Conservation (phyloP, 441 rosid genomes). For the Erodium texanum region DNA sequence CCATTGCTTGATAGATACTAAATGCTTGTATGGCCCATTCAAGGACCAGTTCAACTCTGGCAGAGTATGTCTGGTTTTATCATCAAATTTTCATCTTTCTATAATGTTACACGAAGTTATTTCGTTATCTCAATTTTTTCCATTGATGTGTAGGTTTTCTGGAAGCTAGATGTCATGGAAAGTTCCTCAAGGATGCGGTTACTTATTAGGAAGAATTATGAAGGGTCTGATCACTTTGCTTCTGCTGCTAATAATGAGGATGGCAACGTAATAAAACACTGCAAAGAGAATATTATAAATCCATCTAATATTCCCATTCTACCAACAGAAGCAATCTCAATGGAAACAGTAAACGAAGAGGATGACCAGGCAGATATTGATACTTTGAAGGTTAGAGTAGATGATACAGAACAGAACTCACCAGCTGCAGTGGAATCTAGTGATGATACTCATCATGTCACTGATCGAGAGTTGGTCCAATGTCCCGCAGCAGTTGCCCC, state of each 20-base stretch:
- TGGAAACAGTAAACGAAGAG: constrained; percentile 66
- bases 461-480: constrained; percentile 42
- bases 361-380: constrained; percentile 71
- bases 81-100: no score
- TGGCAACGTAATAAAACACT: constrained; percentile 35
- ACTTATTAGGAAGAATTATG: constrained; percentile 74
- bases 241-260: constrained; percentile 89
- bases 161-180: constrained; percentile 97
- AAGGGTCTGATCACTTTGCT: constrained; percentile 83
- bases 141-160: constrained; percentile 46
- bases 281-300: constrained; percentile 40
- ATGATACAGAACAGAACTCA: constrained; percentile 35
- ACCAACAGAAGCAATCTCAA: constrained; percentile 77
- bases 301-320: constrained; percentile 65
- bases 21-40: constrained; percentile 79
- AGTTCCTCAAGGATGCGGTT: constrained; percentile 94
- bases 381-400: constrained; percentile 40
- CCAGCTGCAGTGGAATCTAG: constrained; percentile 38
- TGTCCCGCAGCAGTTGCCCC: constrained; percentile 59
- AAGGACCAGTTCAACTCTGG: constrained; percentile 49
- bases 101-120: not conserved
- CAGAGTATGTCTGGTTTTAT: constrained; percentile 36
- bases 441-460: constrained; percentile 37
- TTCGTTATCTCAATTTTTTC: constrained; percentile 15
- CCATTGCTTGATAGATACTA: constrained; percentile 75